Evolutionary conservation across 2,329 filamentous ascomycete species (phyloP).

Genomic region (Microdochium bolleyi): DNA sequence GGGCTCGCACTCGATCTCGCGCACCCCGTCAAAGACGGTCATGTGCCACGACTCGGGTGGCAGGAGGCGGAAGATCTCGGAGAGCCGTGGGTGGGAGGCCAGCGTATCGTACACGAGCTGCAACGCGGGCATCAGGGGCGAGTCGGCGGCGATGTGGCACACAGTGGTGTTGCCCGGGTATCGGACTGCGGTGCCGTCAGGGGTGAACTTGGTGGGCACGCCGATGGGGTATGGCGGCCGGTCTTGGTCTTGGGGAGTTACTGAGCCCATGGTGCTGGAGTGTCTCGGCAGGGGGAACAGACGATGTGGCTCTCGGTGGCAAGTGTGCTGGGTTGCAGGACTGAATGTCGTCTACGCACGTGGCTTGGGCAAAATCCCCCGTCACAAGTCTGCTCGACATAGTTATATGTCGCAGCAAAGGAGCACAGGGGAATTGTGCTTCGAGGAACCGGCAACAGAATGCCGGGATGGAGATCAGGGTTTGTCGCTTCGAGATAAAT

Average conservation of each 20-base stretch:
- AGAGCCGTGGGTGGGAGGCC: slow-evolving; percentile 6
- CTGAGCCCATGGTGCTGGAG: neutral
- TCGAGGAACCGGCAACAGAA: too few relatives aligned
- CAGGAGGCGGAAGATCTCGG: slow-evolving; percentile 6
- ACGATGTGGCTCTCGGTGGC: too few relatives aligned
- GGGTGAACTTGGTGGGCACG: slow-evolving; percentile 8
- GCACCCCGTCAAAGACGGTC: slow-evolving; percentile 12
- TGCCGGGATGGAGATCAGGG: too few relatives aligned
- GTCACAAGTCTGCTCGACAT: too few relatives aligned
- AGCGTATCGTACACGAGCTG: slow-evolving; percentile 8
- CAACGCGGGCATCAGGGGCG: slow-evolving; percentile 6
- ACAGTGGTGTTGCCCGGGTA: slow-evolving; percentile 10
- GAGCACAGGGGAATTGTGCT: too few relatives aligned
- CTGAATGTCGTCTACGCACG: too few relatives aligned
- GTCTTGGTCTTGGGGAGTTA: neutral
- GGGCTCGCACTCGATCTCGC: slow-evolving; percentile 9
- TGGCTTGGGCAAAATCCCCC: too few relatives aligned
- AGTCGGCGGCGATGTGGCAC: slow-evolving; percentile 7
- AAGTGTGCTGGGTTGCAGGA: too few relatives aligned
- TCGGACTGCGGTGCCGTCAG: slow-evolving; percentile 7
- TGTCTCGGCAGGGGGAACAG: too few relatives aligned
- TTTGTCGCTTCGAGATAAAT: neutral
- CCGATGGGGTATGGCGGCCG: slow-evolving; percentile 8
- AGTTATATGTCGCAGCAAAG: too few relatives aligned
- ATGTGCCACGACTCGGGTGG: slow-evolving; percentile 13